phyloP scores from a whole-genome alignment of 306 rosid genomes.

The Castanea crenata region DNA sequence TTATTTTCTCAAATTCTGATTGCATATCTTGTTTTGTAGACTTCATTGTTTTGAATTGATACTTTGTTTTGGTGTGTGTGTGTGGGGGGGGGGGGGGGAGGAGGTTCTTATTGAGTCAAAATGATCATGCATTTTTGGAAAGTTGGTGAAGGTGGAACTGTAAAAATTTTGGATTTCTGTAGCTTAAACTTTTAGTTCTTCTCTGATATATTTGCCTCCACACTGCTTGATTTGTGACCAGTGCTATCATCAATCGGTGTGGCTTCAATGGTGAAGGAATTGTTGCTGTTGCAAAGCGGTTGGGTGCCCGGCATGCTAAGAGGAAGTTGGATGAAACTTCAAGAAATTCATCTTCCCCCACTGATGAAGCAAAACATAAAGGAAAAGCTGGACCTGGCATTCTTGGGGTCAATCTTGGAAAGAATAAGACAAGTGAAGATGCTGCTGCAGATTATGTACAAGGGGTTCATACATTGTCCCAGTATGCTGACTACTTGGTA shows the following conservation, averaged over 20 bases:
- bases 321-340: slow-evolving; percentile 92
- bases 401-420: slow-evolving; percentile 97
- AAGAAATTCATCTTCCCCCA: slow-evolving; percentile 49
- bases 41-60: not conserved
- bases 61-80: not conserved
- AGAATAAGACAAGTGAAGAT: slow-evolving; percentile 96
- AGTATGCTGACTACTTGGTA: slow-evolving; percentile 97
- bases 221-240: slow-evolving; percentile 35
- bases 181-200: not conserved
- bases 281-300: slow-evolving; percentile 91
- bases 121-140: slow-evolving; percentile 7
- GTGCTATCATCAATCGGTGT: slow-evolving; percentile 91
- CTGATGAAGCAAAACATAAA: slow-evolving; percentile 70
- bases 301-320: slow-evolving; percentile 94
- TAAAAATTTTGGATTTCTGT: slow-evolving; percentile 11
- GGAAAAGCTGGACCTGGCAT: slow-evolving; percentile 99
- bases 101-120: not conserved
- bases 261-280: slow-evolving; percentile 97
- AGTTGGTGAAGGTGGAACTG: slow-evolving; percentile 9
- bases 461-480: slow-evolving; percentile 96
- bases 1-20: slow-evolving; percentile 22
- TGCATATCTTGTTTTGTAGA: not conserved
- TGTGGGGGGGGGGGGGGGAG: too few species aligned
- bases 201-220: slow-evolving; percentile 16
- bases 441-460: slow-evolving; percentile 94